Evolutionary conservation across 306 rosid species (phyloP), one percentile per base, ranked within the genome.

Genomic region (Glycine latifolia): DNA sequence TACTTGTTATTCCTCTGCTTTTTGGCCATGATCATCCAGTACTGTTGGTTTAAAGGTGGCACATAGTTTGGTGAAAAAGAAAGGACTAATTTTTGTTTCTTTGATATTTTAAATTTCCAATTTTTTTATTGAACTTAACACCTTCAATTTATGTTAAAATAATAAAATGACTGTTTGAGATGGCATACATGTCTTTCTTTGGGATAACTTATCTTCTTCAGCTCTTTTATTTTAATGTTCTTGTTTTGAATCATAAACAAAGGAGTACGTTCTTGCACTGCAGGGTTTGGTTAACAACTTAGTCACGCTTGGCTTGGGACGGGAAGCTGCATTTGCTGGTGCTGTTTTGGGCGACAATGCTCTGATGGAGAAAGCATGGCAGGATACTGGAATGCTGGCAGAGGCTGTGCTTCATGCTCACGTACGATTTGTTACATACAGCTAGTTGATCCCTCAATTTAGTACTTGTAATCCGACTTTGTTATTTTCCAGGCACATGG

Each of bases 401-500:
- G 99, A 96, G 84, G 98, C 99, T 65, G 99, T 96, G 82, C 98
- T 96, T 86, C 99, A 96, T 86, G 92, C 99, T 82, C 98, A 96
- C 61, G 99, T 93, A 92, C 52, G 87, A 81, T 50, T 55, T 48
- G 59, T 77, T 47, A 16, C 15, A 14, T 50, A 67, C 65, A 62
- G 3, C 77, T 8, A 35, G 58, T 61, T 76, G 17, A 53, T 31
- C 72, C 69, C 72, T 37, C 60, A 43, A 47, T 81, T 73, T 49
- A 49, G 49, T 76, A 55, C 76, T 61, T 73, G 73, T 66, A 72
- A 37, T 82, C 80, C 89, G 83, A 91, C 82, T 35, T 11, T 39
- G 50, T 63, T 84, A 47, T 85, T 15, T 26, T 82, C 31, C 88
- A 96, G 99, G 94, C 99, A 85, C 99, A 93, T 53, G 98, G 99